Base-by-base conservation (phyloP, 2,329 filamentous ascomycete genomes). In the Hypoxylon sp. region DNA sequence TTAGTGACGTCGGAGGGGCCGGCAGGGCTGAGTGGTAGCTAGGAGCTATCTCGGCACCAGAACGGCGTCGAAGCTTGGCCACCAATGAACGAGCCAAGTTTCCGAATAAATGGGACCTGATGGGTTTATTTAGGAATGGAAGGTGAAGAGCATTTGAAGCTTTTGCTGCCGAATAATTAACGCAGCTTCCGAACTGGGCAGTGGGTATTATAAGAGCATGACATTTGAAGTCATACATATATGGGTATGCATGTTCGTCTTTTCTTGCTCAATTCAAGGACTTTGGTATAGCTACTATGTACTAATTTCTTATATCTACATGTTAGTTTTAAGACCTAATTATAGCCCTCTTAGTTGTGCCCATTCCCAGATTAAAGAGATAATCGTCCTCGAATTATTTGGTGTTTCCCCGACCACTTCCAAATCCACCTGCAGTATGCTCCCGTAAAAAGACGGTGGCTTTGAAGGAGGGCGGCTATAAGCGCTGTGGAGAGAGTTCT, bases 1-100 rank as follows among this genome's bases (percentile, higher is more conserved):
- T 60, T 51, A 61, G 61, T 68, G 65, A 68, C 65, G 65, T 66
- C 59, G 68, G 61, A 59, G 64, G 61, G 57, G 31, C 37, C 17
- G 56, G 46, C 56, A 53, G 63, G 57, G 44, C 51, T 49, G 56
- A 49, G 49, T 60, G 42, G 49, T 60, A 4, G 49, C 42, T 30
- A 57, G 46, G 61, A 49, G 55, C 55, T 53, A 40, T 50, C 51
- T 25, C 37, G 37, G 54, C n/a, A 40, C 48, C 37, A 22, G 13
- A 33, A 49, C 42, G 35, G 42, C 20, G n/a, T 27, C 17, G n/a
- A 40, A 64, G 58, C 48, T 62, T 58, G 37, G 7, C 40, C 4
- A 20, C 66, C 66, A 69, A 69, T 69, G 27, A 60, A 20, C 17
- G 31, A 40, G 13, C 2, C 2, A 22, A 31, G 2, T 17, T 31